Evolutionary conservation across 2,329 filamentous ascomycete species (phyloP), one percentile per base, ranked within the genome.

Genomic region (Cladosporium sp.): DNA sequence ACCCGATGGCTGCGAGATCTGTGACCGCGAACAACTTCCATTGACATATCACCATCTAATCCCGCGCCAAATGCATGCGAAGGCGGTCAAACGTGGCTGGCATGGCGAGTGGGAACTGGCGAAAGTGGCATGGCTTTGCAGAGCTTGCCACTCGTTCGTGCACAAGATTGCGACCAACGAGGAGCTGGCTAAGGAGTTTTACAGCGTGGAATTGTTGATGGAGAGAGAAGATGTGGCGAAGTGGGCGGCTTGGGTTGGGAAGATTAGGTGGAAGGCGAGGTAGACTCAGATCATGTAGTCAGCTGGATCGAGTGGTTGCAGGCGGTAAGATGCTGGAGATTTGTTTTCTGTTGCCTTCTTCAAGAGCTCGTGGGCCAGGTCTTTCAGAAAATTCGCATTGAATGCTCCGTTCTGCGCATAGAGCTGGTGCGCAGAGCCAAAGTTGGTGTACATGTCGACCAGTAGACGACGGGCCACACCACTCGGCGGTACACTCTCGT

Each of bases 21-120:
- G 92, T 76, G 85, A 82, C 1, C 83, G 92, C 0, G 85, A 87
- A 67, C 92, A 91, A 86, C 86, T 95, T 25, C 86, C 87, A 10
- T 78, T 95, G 67, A 91, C 89, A 0, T 96, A 95, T 75, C 92
- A 96, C 74, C 92, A 96, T 79, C 80, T 96, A 51, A 93, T 96
- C 63, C 92, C 92, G n/a, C 85, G 87, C 48, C 85, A 86, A 51
- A 88, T 92, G 66, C 92, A 96, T 77, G 88, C 85, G 8, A 92
- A 92, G 75, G 91, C 86, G 3, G 76, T 92, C 46, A 92, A 91
- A 81, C 82, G 91, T 49, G 90, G 89, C 1, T 96, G 92, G 92
- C 91, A 93, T 79, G 84, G 85, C 3, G 86, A 88, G 68, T 90
- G 91, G 76, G 86, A 88, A 78, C 76, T 96, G 66, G 87, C 91